Evolutionary conservation across 1,284 basidiomycete genomes (phyloP), one percentile per base, ranked within the genome.

Genomic region (Paramarasmius palmivorus): DNA sequence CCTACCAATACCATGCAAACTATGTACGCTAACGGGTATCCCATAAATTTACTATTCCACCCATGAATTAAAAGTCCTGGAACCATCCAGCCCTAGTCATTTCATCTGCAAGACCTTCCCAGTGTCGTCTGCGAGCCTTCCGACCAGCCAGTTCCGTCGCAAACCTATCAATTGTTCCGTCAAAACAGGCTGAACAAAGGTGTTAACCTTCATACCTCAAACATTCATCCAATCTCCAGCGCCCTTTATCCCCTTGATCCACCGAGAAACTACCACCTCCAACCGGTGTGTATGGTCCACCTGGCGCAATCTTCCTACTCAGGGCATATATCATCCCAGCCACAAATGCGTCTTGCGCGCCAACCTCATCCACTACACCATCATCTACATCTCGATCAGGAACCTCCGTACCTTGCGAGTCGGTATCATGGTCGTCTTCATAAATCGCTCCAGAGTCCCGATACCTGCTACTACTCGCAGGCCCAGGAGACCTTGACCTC

Each of bases 241-340:
- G 70, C 53, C 70, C 80, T 58, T 65, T 70, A 22, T 83, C 79
- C 51, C 68, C 69, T 38, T 78, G 75, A 14, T 37, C 26, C 17
- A 65, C 67, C 3, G 60, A 53, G 59, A 66, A 4, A 59, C 63
- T 14, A 64, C 44, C 52, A 58, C 62, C 73, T 1, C 70, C 70
- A 23, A 66, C 73, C 19, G 88, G 86, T 3, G 83, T 83, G 65
- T 87, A 91, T 15, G 88, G 88, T 7, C 78, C 68, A 0, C 88
- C 88, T 37, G 89, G 89, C 41, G 83, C 66, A 50, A 90, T 70
- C 32, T 81, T 74, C 58, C 87, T 72, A 51, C 82, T 88, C 58
- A 91, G 63, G 0, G 87, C 80, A 67, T 81, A 91, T 54, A 91
- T 86, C 88, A 91, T 90, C 12, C 89, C 89, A 0, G 86, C 86